A percentile compares a stretch with the other conserved stretches of the same genome.
Conservation (phyloP, 768 basidiomycete genomes). For the Kwoniella newhampshirensis region DNA sequence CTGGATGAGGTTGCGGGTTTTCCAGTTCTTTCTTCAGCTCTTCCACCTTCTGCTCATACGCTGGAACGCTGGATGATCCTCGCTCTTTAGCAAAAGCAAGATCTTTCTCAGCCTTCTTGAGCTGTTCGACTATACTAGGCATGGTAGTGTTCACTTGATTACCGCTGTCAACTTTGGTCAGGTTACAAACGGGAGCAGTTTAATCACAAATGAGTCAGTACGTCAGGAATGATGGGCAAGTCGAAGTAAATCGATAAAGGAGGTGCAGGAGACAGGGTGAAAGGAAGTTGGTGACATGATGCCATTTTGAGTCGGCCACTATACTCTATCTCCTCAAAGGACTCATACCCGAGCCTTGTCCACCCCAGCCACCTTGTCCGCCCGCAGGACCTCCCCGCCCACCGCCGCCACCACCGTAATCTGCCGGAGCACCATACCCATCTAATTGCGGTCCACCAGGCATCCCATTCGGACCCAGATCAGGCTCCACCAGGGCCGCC, state of each 20-base stretch:
- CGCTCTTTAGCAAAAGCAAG: conserved; percentile 17
- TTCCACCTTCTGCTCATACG: conserved; percentile 21
- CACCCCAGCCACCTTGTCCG: conserved; percentile 14
- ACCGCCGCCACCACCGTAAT: conserved; percentile 7
- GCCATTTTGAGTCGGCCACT: neutral
- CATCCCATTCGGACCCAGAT: conserved; percentile 17
- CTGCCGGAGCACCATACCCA: conserved; percentile 10
- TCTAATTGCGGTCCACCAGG: conserved; percentile 7
- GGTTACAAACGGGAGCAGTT: no score
- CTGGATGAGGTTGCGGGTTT: conserved; percentile 40
- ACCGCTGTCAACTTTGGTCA: no score
- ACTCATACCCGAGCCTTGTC: conserved; percentile 40
- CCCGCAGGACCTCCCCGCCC: conserved; percentile 9
- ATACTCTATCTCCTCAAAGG: conserved; percentile 33
- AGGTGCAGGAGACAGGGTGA: neutral
- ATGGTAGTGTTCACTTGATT: neutral
- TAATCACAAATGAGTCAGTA: no score
- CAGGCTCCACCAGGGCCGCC: conserved; percentile 30
- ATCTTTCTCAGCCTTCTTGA: conserved; percentile 18
- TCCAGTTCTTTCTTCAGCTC: conserved; percentile 31
- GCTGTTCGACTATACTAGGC: conserved; percentile 14
- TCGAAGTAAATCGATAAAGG: neutral
- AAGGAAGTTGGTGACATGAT: neutral
- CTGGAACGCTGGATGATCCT: conserved; percentile 15
- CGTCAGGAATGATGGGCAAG: neutral